These are phyloP conservation scores for Crithidia fasciculata DNA, from an alignment of 208 protist genomes.

Conservation along the genomic window DNA sequence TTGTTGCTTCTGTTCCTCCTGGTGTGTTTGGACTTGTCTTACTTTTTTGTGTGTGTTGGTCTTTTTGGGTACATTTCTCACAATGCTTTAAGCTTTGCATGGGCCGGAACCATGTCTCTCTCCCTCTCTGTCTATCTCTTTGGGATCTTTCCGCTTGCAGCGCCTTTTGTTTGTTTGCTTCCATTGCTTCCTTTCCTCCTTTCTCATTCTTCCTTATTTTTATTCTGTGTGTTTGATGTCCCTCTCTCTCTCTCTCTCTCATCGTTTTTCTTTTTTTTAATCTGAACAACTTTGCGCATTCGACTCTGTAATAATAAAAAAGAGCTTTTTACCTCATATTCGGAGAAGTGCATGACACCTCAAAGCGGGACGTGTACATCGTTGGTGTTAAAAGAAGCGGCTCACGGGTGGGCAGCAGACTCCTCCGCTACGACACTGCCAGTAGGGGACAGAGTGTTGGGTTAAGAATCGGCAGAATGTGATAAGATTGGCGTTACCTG, in stretches of 20 bases:
- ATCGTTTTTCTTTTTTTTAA: neutral
- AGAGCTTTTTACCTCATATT: too few species aligned
- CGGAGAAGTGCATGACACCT: too few species aligned
- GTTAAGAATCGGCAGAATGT: too few species aligned
- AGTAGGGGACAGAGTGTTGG: too few species aligned
- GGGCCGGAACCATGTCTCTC: neutral
- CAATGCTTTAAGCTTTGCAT: neutral
- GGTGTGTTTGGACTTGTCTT: neutral
- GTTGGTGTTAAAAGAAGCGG: too few species aligned
- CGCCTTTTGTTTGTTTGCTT: neutral
- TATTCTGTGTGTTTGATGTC: neutral
- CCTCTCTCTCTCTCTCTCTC: too few species aligned
- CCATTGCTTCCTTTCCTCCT: constrained; percentile 12
- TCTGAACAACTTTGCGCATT: neutral
- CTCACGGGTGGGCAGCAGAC: too few species aligned
- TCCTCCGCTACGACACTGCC: too few species aligned
- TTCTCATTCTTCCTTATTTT: constrained; percentile 1
- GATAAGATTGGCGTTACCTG: too few species aligned
- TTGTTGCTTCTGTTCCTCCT: neutral
- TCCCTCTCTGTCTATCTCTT: neutral
- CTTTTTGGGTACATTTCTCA: neutral
- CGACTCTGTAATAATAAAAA: too few species aligned
- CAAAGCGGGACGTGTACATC: too few species aligned
- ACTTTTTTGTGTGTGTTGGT: neutral
- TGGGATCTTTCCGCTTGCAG: neutral